phyloP scores from a whole-genome alignment of 2,329 filamentous ascomycete species.

The Hypoxylon sp. region DNA sequence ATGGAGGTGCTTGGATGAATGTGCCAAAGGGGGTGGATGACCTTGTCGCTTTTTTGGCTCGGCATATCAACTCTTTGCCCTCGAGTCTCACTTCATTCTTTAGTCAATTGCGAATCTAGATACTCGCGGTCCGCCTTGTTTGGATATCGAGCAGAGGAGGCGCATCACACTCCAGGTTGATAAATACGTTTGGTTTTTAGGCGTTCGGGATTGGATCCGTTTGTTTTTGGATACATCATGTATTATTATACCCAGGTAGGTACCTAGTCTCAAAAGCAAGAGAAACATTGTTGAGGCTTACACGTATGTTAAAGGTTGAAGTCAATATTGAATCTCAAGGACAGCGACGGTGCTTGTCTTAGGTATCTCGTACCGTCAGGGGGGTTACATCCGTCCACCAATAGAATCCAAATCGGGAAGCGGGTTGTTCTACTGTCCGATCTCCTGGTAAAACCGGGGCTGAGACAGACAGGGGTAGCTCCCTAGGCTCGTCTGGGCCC shows the following conservation, averaged over 20 bases:
- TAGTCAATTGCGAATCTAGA: neutral
- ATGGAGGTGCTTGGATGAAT: neutral
- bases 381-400: constrained; percentile 7
- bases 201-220: neutral
- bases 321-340: neutral
- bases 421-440: constrained; percentile 36
- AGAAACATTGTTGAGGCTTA: neutral
- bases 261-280: neutral
- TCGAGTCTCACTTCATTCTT: neutral
- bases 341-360: neutral
- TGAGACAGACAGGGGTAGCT: constrained; percentile 12
- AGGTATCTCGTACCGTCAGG: neutral
- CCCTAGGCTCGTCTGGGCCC: neutral
- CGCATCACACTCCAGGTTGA: neutral
- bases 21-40: neutral
- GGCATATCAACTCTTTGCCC: neutral
- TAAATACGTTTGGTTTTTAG: neutral
- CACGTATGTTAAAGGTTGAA: neutral
- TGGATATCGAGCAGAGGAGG: neutral
- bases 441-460: constrained; percentile 14
- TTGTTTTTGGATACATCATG: neutral
- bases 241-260: neutral
- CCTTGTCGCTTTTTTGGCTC: neutral
- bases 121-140: neutral
- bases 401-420: constrained; percentile 25